Evolutionary conservation across 2,329 filamentous ascomycete genomes (phyloP).

Genomic region (Sordariomycetes sp.): DNA sequence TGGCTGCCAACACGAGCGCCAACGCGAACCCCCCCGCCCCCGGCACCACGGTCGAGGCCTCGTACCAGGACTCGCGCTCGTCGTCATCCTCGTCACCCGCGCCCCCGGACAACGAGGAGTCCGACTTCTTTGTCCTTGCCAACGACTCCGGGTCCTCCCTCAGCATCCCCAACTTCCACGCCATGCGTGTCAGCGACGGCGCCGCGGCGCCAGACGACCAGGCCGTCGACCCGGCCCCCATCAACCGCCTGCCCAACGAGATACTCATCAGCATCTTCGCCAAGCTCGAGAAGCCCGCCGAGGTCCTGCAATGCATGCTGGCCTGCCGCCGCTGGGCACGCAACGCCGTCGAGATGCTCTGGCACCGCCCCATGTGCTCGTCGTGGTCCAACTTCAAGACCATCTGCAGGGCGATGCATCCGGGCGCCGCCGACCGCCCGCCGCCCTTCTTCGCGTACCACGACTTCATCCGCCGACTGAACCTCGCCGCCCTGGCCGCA

Average conservation of each 20-base stretch:
- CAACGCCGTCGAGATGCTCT: constrained; percentile 84
- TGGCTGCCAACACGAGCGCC: constrained; percentile 9
- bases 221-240: constrained; percentile 58
- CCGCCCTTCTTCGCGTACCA: constrained; percentile 73
- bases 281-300: constrained; percentile 61
- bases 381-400: constrained; percentile 69
- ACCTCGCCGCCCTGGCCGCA: constrained; percentile 65
- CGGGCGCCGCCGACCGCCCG: constrained; percentile 26
- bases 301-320: constrained; percentile 79
- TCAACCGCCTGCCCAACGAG: constrained; percentile 81
- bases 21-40: constrained; percentile 8
- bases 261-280: constrained; percentile 88
- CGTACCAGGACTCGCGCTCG: constrained; percentile 34
- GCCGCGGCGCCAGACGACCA: constrained; percentile 24
- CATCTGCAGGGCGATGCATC: constrained; percentile 67
- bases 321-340: constrained; percentile 90
- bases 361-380: constrained; percentile 87
- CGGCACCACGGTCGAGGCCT: constrained; percentile 5
- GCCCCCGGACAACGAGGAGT: constrained; percentile 72
- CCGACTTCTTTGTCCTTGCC: constrained; percentile 77
- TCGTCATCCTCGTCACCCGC: constrained; percentile 63
- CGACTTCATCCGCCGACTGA: constrained; percentile 83
- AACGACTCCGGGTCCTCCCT: constrained; percentile 93
- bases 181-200: constrained; percentile 42
- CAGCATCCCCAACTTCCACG: constrained; percentile 64